A percentile compares a stretch with the other conserved stretches of the same genome.
phyloP scores from a whole-genome alignment of 768 basidiomycete genomes.

The Chalciporus pseudorubinellus region DNA sequence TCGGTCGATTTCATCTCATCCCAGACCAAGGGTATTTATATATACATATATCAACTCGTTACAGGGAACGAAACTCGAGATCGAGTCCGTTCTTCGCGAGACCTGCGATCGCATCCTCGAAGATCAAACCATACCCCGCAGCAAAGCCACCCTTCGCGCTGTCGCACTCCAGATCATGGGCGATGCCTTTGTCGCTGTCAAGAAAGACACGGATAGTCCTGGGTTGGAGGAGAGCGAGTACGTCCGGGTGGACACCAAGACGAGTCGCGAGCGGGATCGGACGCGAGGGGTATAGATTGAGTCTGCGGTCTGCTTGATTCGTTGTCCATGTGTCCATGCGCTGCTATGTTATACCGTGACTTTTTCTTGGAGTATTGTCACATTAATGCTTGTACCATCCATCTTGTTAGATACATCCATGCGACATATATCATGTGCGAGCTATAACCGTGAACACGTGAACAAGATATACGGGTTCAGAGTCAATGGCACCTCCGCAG shows the following conservation, averaged over 20 bases:
- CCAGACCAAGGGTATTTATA: not conserved
- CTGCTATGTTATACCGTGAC: slow-evolving; percentile 8
- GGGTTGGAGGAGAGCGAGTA: slow-evolving; percentile 69
- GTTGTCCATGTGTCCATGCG: not conserved
- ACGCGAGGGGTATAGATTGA: slow-evolving; percentile 19
- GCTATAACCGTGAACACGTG: not conserved
- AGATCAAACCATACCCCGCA: slow-evolving; percentile 48
- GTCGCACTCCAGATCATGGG: slow-evolving; percentile 83
- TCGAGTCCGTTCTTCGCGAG: slow-evolving; percentile 86
- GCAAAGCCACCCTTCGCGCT: slow-evolving; percentile 70
- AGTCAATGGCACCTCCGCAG: no score
- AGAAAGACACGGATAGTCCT: slow-evolving; percentile 51
- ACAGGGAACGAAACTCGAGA: slow-evolving; percentile 89
- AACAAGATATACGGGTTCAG: not conserved
- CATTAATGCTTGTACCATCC: not conserved
- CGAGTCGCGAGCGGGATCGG: slow-evolving; percentile 48
- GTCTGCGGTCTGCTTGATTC: not conserved
- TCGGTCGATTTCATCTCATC: slow-evolving; percentile 20
- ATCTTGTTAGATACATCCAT: not conserved
- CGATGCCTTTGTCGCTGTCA: slow-evolving; percentile 69
- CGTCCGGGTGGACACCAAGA: slow-evolving; percentile 76
- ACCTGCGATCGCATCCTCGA: slow-evolving; percentile 80
- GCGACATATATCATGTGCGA: not conserved
- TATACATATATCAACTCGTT: no score
- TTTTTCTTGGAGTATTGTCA: slow-evolving; percentile 3